A percentile compares a stretch with the other conserved stretches of the same genome.
Evolutionary conservation across 2,329 filamentous ascomycete genomes (phyloP).

Genomic region (Ophiocordyceps camponoti-floridani): DNA sequence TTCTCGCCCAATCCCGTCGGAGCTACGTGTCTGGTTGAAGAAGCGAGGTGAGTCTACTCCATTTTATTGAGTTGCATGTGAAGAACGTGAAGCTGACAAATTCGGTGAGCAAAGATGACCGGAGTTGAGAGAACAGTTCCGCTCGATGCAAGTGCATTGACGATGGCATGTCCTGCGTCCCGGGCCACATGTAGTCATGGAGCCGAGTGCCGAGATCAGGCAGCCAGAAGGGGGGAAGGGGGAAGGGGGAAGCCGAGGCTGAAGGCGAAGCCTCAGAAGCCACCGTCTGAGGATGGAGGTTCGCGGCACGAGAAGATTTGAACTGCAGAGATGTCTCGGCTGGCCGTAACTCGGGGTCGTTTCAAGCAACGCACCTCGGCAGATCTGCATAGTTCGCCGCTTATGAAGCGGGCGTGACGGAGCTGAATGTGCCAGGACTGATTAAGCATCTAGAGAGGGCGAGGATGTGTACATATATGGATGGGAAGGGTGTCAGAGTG

Average conservation of each 20-base stretch:
- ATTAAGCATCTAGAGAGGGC: too few relatives aligned
- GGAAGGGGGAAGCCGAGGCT: background rate
- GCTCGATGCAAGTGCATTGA: slow-evolving; percentile 2
- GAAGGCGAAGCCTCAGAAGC: background rate
- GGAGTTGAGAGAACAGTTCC: background rate
- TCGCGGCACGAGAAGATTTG: background rate
- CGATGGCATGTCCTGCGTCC: background rate
- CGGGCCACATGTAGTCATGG: background rate
- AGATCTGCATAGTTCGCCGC: too few relatives aligned
- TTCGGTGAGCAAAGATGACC: slow-evolving; percentile 15
- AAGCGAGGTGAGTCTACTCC: background rate
- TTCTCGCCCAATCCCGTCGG: slow-evolving; percentile 6
- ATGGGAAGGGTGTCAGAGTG: too few relatives aligned
- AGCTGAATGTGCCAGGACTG: too few relatives aligned
- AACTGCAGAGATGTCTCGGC: background rate
- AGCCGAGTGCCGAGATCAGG: background rate
- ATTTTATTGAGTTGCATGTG: too few relatives aligned
- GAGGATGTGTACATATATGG: too few relatives aligned
- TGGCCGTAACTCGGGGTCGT: background rate
- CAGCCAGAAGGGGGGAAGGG: background rate
- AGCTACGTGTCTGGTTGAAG: slow-evolving; percentile 9
- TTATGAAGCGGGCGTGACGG: too few relatives aligned
- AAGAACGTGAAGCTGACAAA: background rate
- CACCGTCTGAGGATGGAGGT: background rate
- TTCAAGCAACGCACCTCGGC: too few relatives aligned